These are phyloP conservation scores for Monosporascus sp. DNA, from an alignment of 2,329 filamentous ascomycete species.

Conservation along the genomic window DNA sequence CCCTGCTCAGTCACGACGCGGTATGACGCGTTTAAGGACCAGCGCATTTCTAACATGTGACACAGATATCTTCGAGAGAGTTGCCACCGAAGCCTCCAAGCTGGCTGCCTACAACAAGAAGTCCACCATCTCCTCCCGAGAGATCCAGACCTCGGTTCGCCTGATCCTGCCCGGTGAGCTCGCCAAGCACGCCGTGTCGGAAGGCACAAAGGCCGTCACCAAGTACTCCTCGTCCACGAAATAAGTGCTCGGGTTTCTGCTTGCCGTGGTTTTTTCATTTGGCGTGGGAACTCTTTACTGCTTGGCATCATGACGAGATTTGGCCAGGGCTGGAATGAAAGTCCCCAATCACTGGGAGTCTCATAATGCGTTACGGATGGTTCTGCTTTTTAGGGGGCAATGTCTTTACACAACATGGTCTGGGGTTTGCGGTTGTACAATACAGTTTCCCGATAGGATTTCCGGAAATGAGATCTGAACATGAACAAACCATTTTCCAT, in stretches of 20 bases:
- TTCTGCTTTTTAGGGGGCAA: slow-evolving; percentile 60
- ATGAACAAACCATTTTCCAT: slow-evolving; percentile 35
- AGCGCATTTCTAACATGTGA: slow-evolving; percentile 15
- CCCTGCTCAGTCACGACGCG: neutral
- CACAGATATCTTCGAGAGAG: slow-evolving; percentile 97
- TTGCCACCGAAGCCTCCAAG: slow-evolving; percentile 98
- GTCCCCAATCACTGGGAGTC: slow-evolving; percentile 43
- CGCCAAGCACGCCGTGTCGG: slow-evolving; percentile 98
- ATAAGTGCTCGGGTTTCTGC: slow-evolving; percentile 56
- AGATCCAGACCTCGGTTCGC: slow-evolving; percentile 98
- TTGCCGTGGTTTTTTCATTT: slow-evolving; percentile 50
- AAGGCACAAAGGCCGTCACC: slow-evolving; percentile 99
- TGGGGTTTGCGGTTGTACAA: slow-evolving; percentile 70
- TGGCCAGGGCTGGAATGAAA: slow-evolving; percentile 31
- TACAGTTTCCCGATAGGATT: slow-evolving; percentile 60
- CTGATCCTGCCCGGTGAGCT: slow-evolving; percentile 98
- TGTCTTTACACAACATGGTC: slow-evolving; percentile 63
- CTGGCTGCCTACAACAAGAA: slow-evolving; percentile 99
- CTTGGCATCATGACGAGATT: slow-evolving; percentile 55
- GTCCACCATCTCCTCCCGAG: slow-evolving; percentile 97
- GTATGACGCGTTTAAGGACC: neutral
- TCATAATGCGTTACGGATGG: slow-evolving; percentile 74
- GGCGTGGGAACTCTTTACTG: slow-evolving; percentile 46
- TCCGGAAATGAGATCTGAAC: slow-evolving; percentile 59
- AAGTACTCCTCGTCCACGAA: slow-evolving; percentile 99